Evolutionary conservation across 2,329 filamentous ascomycete genomes (phyloP), one percentile per base, ranked within the genome.

Genomic region (Lachnellula arida): DNA sequence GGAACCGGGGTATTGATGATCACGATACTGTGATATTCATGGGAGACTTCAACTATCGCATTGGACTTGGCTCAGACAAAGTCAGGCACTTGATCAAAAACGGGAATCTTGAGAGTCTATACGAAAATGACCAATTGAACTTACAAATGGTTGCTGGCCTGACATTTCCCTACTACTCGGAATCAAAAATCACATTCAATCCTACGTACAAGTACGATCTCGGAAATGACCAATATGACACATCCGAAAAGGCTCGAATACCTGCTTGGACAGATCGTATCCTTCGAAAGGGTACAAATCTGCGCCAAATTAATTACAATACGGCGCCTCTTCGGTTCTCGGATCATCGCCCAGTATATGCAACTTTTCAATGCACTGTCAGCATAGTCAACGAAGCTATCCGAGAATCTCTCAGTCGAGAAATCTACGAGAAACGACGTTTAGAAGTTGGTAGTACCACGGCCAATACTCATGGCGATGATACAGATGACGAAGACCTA

Each of bases 201-300:
- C 94, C 94, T 0, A 99, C 94, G 0, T 99, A 99, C 76, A 96
- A 96, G 72, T 99, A 90, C 69, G 90, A 99, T 69, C 78, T 96
- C 59, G 91, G 90, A 32, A 89, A 84, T 3, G 91, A 97, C 70
- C 81, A 81, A 51, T 99, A 97, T 71, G 94, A 99, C 71, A 93
- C 88, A 9, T 97, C 93, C 81, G 93, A 97, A 67, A 99, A 99
- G 71, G 85, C 87, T 53, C 86, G 94, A 15, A 97, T 97, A 60
- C 94, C 94, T 2, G 94, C 94, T 0, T 99, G 94, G 94, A 97
- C 92, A 58, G 94, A 99, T 72, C 88, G 94, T 39, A 88, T 99
- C 46, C 75, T 99, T 8, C 87, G 89, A 57, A 95, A 92, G 74
- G 94, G 94, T 7, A 76, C 82, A 57, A 92, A 91, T 63, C 80